These are phyloP conservation scores for Gossypium thurberi DNA, from an alignment of 345 rosid genomes.

Conservation along the genomic window DNA sequence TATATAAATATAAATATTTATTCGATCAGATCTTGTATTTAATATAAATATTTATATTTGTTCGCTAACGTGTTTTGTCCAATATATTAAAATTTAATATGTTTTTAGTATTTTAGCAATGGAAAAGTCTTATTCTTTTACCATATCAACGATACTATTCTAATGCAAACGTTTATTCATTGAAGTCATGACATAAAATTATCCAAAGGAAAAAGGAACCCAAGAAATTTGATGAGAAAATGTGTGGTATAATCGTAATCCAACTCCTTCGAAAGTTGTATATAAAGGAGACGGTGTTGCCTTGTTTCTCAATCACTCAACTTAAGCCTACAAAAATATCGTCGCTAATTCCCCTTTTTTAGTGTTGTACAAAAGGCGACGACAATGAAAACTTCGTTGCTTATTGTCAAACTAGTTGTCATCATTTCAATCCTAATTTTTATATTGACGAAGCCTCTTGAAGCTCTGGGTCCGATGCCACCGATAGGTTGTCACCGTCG, in stretches of 20 bases:
- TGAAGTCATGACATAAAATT: neutral
- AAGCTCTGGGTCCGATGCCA: neutral
- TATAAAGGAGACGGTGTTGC: neutral
- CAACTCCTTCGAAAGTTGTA: neutral
- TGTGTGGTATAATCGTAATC: neutral
- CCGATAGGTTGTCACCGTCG: neutral
- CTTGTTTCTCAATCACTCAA: neutral
- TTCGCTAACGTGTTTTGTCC: too few species aligned
- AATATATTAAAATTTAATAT: too few species aligned
- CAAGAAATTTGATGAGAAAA: neutral
- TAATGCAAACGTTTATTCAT: neutral
- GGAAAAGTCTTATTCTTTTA: neutral
- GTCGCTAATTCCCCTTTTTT: neutral
- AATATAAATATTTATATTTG: too few species aligned
- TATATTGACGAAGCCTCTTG: neutral
- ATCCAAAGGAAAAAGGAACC: neutral
- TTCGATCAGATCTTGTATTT: too few species aligned
- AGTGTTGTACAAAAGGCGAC: neutral
- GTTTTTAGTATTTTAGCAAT: too few species aligned
- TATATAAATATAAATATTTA: too few species aligned
- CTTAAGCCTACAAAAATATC: neutral
- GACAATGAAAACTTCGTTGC: neutral
- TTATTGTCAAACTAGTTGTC: neutral
- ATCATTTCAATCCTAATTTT: neutral
- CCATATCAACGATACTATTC: neutral